Percentiles rank a stretch among this genome's conserved stretches.
Evolutionary conservation across 2,329 filamentous ascomycete genomes (phyloP).

Genomic region (Phaeoacremonium minimum): DNA sequence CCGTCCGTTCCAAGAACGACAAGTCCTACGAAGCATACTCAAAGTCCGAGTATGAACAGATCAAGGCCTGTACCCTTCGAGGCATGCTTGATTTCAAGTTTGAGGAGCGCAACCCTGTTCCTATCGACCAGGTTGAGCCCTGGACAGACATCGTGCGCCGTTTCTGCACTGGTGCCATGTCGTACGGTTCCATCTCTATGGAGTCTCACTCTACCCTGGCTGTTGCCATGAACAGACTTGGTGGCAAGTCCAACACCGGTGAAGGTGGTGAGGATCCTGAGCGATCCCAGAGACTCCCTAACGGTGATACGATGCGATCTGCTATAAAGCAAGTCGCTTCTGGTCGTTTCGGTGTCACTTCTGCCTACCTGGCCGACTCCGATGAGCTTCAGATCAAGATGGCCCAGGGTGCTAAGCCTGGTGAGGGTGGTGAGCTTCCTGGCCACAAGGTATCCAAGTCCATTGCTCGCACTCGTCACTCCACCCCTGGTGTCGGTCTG

Average conservation of each 20-base stretch:
- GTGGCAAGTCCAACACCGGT: slow-evolving; percentile 95
- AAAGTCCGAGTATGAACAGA: slow-evolving; percentile 87
- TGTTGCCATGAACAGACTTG: slow-evolving; percentile 93
- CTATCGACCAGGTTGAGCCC: slow-evolving; percentile 94
- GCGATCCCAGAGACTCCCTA: slow-evolving; percentile 79
- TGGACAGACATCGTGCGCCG: slow-evolving; percentile 97
- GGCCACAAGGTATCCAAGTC: slow-evolving; percentile 95
- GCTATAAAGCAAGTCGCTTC: slow-evolving; percentile 98
- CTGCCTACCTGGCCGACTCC: slow-evolving; percentile 88
- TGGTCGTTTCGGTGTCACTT: slow-evolving; percentile 93
- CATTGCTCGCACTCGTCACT: slow-evolving; percentile 92
- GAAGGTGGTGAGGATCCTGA: slow-evolving; percentile 96
- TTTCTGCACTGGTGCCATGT: slow-evolving; percentile 97
- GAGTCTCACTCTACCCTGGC: slow-evolving; percentile 95
- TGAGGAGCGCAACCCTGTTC: slow-evolving; percentile 76
- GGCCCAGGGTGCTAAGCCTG: slow-evolving; percentile 96
- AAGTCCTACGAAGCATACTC: slow-evolving; percentile 98
- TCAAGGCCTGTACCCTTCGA: slow-evolving; percentile 92
- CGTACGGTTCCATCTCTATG: slow-evolving; percentile 97
- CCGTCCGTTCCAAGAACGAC: slow-evolving; percentile 94
- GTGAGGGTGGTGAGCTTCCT: slow-evolving; percentile 94
- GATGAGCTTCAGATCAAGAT: slow-evolving; percentile 99
- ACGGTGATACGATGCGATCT: slow-evolving; percentile 94
- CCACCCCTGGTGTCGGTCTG: slow-evolving; percentile 90
- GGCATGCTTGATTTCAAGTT: slow-evolving; percentile 96